These are phyloP conservation scores for Circinella minor DNA, from an alignment of 371 early-diverging fungal genomes.

Conservation along the genomic window DNA sequence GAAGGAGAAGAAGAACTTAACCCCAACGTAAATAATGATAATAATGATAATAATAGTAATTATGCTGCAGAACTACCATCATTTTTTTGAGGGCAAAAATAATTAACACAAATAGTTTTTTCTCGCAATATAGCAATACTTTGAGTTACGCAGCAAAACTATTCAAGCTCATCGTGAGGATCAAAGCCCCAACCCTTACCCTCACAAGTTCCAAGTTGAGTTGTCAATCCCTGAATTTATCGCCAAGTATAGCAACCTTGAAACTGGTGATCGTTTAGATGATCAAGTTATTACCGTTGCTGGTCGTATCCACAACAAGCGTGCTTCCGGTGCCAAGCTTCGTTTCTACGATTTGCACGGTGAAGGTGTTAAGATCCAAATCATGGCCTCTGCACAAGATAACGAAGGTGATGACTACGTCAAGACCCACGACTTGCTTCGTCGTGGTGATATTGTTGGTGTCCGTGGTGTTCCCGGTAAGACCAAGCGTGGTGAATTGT, in stretches of 20 bases:
- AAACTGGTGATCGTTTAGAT: constrained; percentile 75
- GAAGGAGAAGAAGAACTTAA: constrained; percentile 84
- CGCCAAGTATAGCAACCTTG: constrained; percentile 75
- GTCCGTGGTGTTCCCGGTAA: constrained; percentile 93
- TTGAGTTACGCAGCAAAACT: constrained; percentile 91
- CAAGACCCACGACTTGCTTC: constrained; percentile 80
- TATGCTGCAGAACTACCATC: constrained; percentile 81
- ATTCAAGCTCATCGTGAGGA: constrained; percentile 81
- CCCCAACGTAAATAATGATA: constrained; percentile 71
- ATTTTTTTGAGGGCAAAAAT: too few species aligned
- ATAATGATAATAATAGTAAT: constrained; percentile 96
- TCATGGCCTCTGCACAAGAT: constrained; percentile 88
- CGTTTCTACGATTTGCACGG: constrained; percentile 96
- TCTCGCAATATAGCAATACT: constrained; percentile 80
- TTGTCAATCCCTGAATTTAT: constrained; percentile 87
- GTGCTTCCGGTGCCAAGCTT: constrained; percentile 88
- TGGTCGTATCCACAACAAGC: constrained; percentile 89
- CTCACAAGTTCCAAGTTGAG: constrained; percentile 96
- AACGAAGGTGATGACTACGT: constrained; percentile 79
- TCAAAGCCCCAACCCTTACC: constrained; percentile 89
- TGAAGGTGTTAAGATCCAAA: constrained; percentile 95
- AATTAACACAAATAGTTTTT: too few species aligned
- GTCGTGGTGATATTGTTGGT: constrained; percentile 99
- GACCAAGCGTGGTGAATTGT: constrained; percentile 96
- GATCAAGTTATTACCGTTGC: constrained; percentile 80